Evolutionary conservation across 805 yeast genomes (phyloP), one percentile per base, ranked within the genome.

Genomic region (Scheffersomyces stipitis): DNA sequence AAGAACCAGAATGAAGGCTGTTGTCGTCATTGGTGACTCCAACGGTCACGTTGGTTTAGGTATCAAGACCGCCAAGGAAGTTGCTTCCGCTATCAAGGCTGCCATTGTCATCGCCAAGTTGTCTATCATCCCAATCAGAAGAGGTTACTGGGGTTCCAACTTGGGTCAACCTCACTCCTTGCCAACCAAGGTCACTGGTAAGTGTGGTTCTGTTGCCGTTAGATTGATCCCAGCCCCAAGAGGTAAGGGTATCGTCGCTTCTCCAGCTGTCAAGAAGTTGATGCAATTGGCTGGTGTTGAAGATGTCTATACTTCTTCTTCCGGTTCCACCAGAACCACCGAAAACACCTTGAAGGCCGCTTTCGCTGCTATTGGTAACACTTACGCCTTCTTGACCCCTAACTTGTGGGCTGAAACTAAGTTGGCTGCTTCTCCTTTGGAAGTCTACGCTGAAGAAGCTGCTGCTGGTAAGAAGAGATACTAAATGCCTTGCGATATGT

Each of bases 31-130:
- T 72, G 99, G 99, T 81, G 99, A 93, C 81, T 79, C 90, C 68
- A 88, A 89, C 88, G 99, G 99, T 74, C 99, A 93, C 83, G 96
- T 93, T 77, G 99, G 99, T 87, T 85, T 93, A 72, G 99, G 99
- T 81, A 89, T 93, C 81, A 93, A 93, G 89, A 91, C 98, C 73
- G 96, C 99, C 65, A 93, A 93, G 89, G 99, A 93, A 81, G 97
- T 93, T 68, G 99, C 99, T 64, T 89, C 97, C 66, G 98, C 99
- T 71, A 93, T 93, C 81, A 89, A 96, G 80, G 96, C 98, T 64
- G 99, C 98, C 64, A 91, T 93, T 80, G 82, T 89, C 82, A 89
- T 93, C 70, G 99, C 99, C 74, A 93, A 93, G 83, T 83, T 93
- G 69, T 85, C 96, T 59, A 85, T 93, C 76, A 89, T 93, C 72